phyloP scores from a whole-genome alignment of 129 eudicot species.

The Flaveria ramosissima region DNA sequence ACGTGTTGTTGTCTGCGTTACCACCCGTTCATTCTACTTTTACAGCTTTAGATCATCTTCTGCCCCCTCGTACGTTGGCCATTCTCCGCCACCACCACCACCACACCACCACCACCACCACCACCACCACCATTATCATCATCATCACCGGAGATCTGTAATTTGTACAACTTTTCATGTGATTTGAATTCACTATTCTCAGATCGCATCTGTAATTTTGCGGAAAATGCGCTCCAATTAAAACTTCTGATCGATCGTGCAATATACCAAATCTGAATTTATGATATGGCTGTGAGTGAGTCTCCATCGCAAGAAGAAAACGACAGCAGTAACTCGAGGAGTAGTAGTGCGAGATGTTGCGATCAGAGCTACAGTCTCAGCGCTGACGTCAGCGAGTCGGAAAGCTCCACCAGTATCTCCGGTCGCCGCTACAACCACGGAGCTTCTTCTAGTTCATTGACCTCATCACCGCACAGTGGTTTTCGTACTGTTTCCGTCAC shows the following conservation, averaged over 20 bases:
- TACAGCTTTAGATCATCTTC: constrained; percentile 22
- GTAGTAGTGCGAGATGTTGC: constrained; percentile 55
- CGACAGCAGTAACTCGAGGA: constrained; percentile 38
- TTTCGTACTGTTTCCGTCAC: constrained; percentile 36
- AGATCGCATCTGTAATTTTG: neutral
- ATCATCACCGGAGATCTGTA: constrained; percentile 14
- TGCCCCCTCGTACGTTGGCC: neutral
- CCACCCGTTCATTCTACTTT: constrained; percentile 13
- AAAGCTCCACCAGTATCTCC: constrained; percentile 58
- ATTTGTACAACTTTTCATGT: neutral
- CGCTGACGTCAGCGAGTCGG: constrained; percentile 94
- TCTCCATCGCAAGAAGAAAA: constrained; percentile 34
- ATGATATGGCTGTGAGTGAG: constrained; percentile 41
- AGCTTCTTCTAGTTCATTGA: constrained; percentile 47
- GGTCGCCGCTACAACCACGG: constrained; percentile 49
- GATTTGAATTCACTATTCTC: neutral
- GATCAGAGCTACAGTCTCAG: constrained; percentile 74
- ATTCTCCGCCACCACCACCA: neutral
- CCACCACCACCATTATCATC: neutral
- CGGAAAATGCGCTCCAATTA: neutral
- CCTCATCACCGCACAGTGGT: constrained; percentile 54
- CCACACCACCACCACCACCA: neutral
- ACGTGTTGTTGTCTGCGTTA: neutral
- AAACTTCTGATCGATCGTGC: neutral
- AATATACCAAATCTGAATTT: constrained; percentile 1